Evolutionary conservation across 257 asterid genomes (phyloP).

Genomic region (Mentha longifolia): DNA sequence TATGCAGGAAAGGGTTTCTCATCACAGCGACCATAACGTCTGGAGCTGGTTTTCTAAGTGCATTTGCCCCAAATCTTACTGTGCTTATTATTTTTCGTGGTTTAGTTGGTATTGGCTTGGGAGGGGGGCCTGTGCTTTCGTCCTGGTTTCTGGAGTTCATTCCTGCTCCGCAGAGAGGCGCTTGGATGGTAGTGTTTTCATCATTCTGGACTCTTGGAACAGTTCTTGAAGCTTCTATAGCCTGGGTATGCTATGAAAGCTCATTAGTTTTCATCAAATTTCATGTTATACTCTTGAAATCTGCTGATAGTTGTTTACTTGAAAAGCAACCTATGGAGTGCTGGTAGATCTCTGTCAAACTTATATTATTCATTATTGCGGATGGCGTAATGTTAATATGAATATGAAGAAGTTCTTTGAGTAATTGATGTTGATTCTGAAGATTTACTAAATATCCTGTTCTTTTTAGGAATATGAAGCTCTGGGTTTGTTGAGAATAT

Average conservation of each 20-base stretch:
- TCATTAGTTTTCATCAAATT: slow-evolving; percentile 9
- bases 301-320: slow-evolving; percentile 21
- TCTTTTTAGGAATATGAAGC: slow-evolving; percentile 1
- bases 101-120: slow-evolving; percentile 75
- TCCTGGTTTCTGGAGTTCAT: slow-evolving; percentile 83
- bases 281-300: slow-evolving; percentile 21
- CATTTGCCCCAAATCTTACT: slow-evolving; percentile 61
- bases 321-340: slow-evolving; percentile 17
- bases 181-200: slow-evolving; percentile 76
- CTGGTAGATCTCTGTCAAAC: neutral
- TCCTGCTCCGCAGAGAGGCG: slow-evolving; percentile 77
- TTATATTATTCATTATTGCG: slow-evolving; percentile 9
- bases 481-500: neutral
- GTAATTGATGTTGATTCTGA: neutral
- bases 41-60: slow-evolving; percentile 64
- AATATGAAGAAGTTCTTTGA: slow-evolving; percentile 10
- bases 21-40: slow-evolving; percentile 52
- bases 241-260: slow-evolving; percentile 61
- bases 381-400: slow-evolving; percentile 10
- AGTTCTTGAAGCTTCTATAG: slow-evolving; percentile 73
- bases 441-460: slow-evolving; percentile 3
- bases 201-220: slow-evolving; percentile 81
- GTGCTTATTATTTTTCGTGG: slow-evolving; percentile 54
- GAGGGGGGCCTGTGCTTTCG: slow-evolving; percentile 73
- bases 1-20: slow-evolving; percentile 70